Base-by-base conservation (phyloP, 306 rosid genomes). In the Arachis hypogaea region DNA sequence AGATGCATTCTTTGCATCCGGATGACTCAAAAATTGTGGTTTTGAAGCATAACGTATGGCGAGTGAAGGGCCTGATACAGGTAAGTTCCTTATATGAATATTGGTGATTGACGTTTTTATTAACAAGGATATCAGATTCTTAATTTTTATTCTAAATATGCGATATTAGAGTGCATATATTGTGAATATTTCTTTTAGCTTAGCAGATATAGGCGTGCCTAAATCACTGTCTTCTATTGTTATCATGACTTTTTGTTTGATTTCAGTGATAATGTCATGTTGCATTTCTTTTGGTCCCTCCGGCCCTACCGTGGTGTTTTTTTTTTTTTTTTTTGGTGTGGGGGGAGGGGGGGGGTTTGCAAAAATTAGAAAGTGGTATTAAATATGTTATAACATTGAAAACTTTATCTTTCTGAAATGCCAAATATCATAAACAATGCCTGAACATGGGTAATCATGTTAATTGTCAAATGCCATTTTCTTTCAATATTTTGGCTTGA, bases 61-160 rank as follows among this genome's bases (percentile, higher is more conserved):
- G 98, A 9, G 98, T 90, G 77, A 93, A 93, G 86, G 98, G 98
- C 73, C 83, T 93, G 72, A 90, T 93, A 81, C 98, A 93, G 96
- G 97, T 90, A 88, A 75, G 73, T 66, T 65, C 14, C 52, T 9
- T 44, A 7, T 47, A 7, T 16, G 60, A 69, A 38, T 56, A 49
- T 18, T 62, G 59, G 69, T 51, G 42, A 68, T 50, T 71, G 52
- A 12, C 47, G 36, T 45, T 61, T 71, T 69, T 63, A 56, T 55
- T 65, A 2, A 63, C 7, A 1, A 52, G 77, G 78, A 64, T 61
- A 54, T 40, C 22, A 0, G 5, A 44, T 4, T 69, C 12, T 57
- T 50, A 38, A 38, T 59, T 11, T 72, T 12, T 38, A 42, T 42
- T 59, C 49, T 65, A 22, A 22, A 22, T 22, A 18, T 71, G 9